These are phyloP conservation scores for Plasmodium relictum DNA, from an alignment of 169 alveolate genomes.

Conservation along the genomic window DNA sequence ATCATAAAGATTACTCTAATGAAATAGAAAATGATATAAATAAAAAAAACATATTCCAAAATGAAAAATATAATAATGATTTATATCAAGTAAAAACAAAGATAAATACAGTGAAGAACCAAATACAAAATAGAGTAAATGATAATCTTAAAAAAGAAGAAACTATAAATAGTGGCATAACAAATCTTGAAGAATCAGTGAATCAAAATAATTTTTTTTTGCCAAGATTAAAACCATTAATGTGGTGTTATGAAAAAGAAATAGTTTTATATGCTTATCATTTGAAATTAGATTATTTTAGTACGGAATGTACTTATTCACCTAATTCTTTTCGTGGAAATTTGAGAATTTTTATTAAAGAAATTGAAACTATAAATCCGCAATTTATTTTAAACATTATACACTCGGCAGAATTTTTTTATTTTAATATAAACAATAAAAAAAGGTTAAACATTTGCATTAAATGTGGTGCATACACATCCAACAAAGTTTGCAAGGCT, in stretches of 20 bases:
- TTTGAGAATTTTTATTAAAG: slow-evolving; percentile 94
- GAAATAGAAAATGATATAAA: not conserved
- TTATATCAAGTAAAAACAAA: too few relatives aligned
- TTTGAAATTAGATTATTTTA: slow-evolving; percentile 94
- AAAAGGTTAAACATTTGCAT: slow-evolving; percentile 27
- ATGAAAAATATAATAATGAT: not conserved
- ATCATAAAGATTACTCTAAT: not conserved
- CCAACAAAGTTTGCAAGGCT: slow-evolving; percentile 65
- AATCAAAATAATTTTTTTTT: slow-evolving; percentile 56
- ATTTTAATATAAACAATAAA: slow-evolving; percentile 56
- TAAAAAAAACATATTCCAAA: not conserved
- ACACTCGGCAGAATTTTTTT: slow-evolving; percentile 79
- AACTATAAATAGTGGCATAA: not conserved
- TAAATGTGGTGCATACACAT: slow-evolving; percentile 70
- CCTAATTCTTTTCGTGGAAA: slow-evolving; percentile 98
- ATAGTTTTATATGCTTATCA: slow-evolving; percentile 97
- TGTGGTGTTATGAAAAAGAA: slow-evolving; percentile 96
- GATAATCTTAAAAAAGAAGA: not conserved
- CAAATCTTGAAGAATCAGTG: not conserved
- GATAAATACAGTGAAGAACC: not conserved
- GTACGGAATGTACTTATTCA: slow-evolving; percentile 98
- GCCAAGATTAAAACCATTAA: slow-evolving; percentile 96
- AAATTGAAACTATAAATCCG: slow-evolving; percentile 89
- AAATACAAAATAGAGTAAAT: not conserved
- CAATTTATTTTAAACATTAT: slow-evolving; percentile 80